phyloP scores from a whole-genome alignment of 495 filamentous ascomycete species.

The Pseudomonodictys pantanalensis region DNA sequence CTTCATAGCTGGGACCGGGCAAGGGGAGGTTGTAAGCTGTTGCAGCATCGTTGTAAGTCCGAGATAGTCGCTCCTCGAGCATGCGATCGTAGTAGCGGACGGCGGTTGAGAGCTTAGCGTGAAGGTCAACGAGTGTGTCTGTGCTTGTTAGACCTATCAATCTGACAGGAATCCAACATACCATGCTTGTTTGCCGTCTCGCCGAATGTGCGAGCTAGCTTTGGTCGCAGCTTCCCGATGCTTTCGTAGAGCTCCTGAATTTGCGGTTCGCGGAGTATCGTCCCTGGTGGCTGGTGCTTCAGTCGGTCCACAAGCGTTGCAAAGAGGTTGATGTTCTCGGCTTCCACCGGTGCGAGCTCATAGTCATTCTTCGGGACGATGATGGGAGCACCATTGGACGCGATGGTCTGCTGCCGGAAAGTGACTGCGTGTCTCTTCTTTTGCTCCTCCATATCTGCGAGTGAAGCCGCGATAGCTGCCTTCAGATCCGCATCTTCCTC shows the following conservation, averaged over 20 bases:
- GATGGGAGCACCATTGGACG: slow-evolving; percentile 43
- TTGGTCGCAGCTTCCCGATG: slow-evolving; percentile 86
- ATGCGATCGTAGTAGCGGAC: slow-evolving; percentile 99
- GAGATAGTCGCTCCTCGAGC: slow-evolving; percentile 91
- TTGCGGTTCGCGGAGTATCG: slow-evolving; percentile 90
- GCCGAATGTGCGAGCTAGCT: slow-evolving; percentile 92
- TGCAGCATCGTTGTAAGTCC: slow-evolving; percentile 81
- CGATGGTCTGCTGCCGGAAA: slow-evolving; percentile 68
- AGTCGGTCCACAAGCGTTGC: slow-evolving; percentile 90
- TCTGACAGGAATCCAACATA: slow-evolving; percentile 43
- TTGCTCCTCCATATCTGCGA: slow-evolving; percentile 97
- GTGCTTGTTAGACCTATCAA: slow-evolving; percentile 36
- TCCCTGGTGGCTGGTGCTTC: slow-evolving; percentile 92
- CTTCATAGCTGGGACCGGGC: slow-evolving; percentile 55
- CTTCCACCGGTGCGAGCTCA: slow-evolving; percentile 89
- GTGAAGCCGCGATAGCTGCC: slow-evolving; percentile 92
- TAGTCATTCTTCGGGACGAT: slow-evolving; percentile 75
- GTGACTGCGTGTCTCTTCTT: slow-evolving; percentile 83
- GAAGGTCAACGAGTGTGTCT: slow-evolving; percentile 88
- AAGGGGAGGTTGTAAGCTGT: slow-evolving; percentile 51
- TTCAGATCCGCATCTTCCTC: slow-evolving; percentile 92
- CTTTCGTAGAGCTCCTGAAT: slow-evolving; percentile 98
- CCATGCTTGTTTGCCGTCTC: slow-evolving; percentile 99
- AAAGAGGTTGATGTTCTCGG: slow-evolving; percentile 97
- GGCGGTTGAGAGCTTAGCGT: slow-evolving; percentile 92